Percentiles rank a stretch among this genome's conserved stretches.
These are phyloP conservation scores for Kodamaea ohmeri DNA, from an alignment of 1,139 yeast genomes.

Conservation along the genomic window DNA sequence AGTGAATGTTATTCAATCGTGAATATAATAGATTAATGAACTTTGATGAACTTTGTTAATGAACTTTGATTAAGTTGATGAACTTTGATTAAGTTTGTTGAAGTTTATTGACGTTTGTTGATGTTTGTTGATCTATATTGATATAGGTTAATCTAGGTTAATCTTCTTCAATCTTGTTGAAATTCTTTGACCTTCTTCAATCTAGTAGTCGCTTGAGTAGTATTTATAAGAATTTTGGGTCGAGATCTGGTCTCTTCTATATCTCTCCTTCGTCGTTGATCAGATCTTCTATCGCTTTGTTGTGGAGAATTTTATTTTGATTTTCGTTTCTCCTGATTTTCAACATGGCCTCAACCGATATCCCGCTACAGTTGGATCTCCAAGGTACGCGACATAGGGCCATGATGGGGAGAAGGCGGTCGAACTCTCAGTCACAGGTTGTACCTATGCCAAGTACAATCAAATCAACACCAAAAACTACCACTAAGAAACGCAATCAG, in stretches of 20 bases:
- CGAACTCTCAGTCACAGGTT: conserved; percentile 42
- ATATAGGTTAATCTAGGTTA: background rate
- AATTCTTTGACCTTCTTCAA: background rate
- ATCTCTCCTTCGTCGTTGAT: no score
- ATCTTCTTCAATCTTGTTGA: background rate
- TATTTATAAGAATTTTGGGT: no score
- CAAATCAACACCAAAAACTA: conserved; percentile 11
- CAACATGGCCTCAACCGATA: conserved; percentile 10
- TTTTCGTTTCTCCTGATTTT: conserved; percentile 3
- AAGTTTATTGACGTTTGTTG: background rate
- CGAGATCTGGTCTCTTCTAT: no score
- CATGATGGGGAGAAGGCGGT: conserved; percentile 28
- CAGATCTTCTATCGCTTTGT: no score
- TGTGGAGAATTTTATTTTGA: background rate
- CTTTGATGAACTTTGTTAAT: background rate
- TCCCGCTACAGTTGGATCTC: conserved; percentile 12
- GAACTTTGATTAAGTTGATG: background rate
- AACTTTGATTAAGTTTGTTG: background rate
- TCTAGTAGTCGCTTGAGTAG: no score
- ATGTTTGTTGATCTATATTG: background rate
- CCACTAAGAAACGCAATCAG: conserved; percentile 29
- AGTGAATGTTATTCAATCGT: background rate
- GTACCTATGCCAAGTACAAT: conserved; percentile 15
- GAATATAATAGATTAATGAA: background rate
- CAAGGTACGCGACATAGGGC: conserved; percentile 7